Conservation (phyloP, 106 monocot genomes). For the Gastrodia elata region DNA sequence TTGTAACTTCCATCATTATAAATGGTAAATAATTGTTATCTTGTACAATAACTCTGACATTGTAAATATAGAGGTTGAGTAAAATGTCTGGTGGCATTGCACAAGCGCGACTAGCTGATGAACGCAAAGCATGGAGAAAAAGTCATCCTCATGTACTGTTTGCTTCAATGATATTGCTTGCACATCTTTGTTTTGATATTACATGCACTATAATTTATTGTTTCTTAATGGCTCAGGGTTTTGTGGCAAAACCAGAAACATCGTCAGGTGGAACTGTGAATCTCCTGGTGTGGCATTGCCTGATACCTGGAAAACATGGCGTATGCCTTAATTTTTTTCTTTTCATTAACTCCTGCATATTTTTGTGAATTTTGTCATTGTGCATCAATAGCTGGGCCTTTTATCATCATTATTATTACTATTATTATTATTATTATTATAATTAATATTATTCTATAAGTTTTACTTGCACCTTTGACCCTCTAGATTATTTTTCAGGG, state of each 20-base stretch:
- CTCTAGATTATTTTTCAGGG: background rate
- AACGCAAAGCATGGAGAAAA: slow-evolving; percentile 65
- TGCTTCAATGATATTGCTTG: too few relatives aligned
- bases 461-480: background rate
- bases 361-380: background rate
- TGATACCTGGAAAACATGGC: too few relatives aligned
- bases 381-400: background rate
- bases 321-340: too few relatives aligned
- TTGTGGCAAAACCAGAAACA: slow-evolving; percentile 81
- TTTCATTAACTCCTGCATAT: background rate
- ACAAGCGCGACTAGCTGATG: slow-evolving; percentile 50
- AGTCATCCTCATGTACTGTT: slow-evolving; percentile 58
- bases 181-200: too few relatives aligned
- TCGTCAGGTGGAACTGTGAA: slow-evolving; percentile 66
- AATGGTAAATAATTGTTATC: too few relatives aligned
- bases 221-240: too few relatives aligned
- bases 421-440: background rate
- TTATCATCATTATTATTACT: background rate
- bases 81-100: too few relatives aligned
- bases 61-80: too few relatives aligned
- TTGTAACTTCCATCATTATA: too few relatives aligned
- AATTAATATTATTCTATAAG: background rate
- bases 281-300: slow-evolving; percentile 86
- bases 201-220: too few relatives aligned
- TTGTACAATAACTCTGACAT: too few relatives aligned